phyloP scores from a whole-genome alignment of 2,329 filamentous ascomycete species.

The Calonectria crousiana region DNA sequence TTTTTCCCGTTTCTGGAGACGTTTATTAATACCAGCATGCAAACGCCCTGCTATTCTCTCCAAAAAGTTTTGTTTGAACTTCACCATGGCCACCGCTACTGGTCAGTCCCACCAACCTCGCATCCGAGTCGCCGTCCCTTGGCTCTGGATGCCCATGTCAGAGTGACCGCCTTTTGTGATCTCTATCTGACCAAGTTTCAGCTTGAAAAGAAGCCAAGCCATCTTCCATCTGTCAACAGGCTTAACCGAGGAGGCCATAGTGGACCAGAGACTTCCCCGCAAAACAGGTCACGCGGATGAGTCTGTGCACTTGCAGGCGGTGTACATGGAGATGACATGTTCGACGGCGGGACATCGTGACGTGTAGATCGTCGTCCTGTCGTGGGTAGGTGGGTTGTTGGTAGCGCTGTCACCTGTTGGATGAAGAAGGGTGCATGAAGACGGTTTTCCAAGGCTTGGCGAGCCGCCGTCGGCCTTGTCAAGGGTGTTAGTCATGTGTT shows the following conservation, averaged over 20 bases:
- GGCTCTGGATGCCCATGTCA: slow-evolving; percentile 36
- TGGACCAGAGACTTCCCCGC: slow-evolving; percentile 47
- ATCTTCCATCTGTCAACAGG: slow-evolving; percentile 50
- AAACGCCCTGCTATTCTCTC: neutral
- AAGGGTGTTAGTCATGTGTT: slow-evolving; percentile 11
- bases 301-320: slow-evolving; percentile 58
- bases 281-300: slow-evolving; percentile 32
- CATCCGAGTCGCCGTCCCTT: neutral
- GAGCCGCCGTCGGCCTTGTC: neutral
- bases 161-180: neutral
- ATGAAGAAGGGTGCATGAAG: slow-evolving; percentile 31
- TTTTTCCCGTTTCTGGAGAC: too few species aligned
- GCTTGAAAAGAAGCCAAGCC: neutral
- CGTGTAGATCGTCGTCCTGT: slow-evolving; percentile 43
- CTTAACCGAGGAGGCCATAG: slow-evolving; percentile 56
- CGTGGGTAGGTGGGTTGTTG: slow-evolving; percentile 11
- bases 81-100: neutral
- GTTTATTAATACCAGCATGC: too few species aligned
- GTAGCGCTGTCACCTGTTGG: slow-evolving; percentile 32
- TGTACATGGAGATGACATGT: slow-evolving; percentile 54
- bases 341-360: slow-evolving; percentile 56
- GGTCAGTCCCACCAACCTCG: neutral
- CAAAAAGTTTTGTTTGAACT: neutral
- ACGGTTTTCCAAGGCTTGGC: slow-evolving; percentile 26
- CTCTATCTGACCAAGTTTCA: neutral